Evolutionary conservation across 2,329 filamentous ascomycete genomes (phyloP).

Genomic region (Bipolaris victoriae): DNA sequence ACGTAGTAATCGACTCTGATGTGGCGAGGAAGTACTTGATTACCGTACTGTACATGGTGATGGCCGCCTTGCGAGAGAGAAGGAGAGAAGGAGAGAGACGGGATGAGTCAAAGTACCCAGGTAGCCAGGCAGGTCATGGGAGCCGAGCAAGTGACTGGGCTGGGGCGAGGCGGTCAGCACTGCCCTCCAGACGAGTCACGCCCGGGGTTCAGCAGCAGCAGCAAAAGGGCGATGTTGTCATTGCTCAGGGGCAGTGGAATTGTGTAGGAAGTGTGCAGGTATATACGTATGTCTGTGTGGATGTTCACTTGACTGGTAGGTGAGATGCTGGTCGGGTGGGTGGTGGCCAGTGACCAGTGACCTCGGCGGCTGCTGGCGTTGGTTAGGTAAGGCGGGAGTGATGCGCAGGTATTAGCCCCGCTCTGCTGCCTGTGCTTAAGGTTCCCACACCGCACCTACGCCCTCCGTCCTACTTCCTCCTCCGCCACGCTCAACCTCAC

Average conservation of each 20-base stretch:
- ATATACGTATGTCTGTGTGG: no score
- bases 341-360: constrained; percentile 14
- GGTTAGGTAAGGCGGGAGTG: constrained; percentile 22
- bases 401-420: constrained; percentile 31
- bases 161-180: constrained; percentile 34
- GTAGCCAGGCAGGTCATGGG: constrained; percentile 36
- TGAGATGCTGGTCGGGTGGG: constrained; percentile 12
- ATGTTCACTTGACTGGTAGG: constrained; percentile 16
- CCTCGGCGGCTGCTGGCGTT: background rate
- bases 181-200: constrained; percentile 40
- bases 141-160: constrained; percentile 38
- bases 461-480: constrained; percentile 34
- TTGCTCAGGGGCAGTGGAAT: constrained; percentile 18
- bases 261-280: background rate
- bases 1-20: background rate
- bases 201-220: constrained; percentile 3
- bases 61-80: background rate
- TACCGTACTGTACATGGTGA: background rate
- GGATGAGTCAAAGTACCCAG: constrained; percentile 26
- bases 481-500: constrained; percentile 27
- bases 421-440: constrained; percentile 41
- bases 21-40: background rate
- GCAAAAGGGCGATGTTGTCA: constrained; percentile 29
- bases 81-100: constrained; percentile 24
- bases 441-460: constrained; percentile 43